Percentiles rank a stretch among this genome's conserved stretches.
These are phyloP conservation scores for Peterozyma xylosa DNA, from an alignment of 805 yeast species.

Conservation along the genomic window DNA sequence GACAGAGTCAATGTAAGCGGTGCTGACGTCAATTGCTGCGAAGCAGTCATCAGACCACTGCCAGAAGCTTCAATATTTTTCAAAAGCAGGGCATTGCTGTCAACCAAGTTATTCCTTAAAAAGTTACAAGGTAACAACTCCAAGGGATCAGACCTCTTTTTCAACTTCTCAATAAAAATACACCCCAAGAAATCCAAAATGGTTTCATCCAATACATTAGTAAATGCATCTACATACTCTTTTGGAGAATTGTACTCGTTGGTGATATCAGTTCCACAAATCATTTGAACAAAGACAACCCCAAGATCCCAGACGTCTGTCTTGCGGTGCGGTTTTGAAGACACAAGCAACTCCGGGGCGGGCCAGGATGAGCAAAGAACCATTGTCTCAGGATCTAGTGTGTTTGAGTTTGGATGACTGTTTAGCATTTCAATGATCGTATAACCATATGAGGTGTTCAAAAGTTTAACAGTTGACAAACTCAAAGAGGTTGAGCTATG, in stretches of 20 bases:
- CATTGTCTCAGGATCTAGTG: conserved; percentile 8
- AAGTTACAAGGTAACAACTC: conserved; percentile 82
- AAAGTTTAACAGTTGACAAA: conserved; percentile 48
- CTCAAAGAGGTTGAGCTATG: conserved; percentile 41
- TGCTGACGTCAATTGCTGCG: background rate
- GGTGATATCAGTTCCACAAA: conserved; percentile 51
- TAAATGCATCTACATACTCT: conserved; percentile 47
- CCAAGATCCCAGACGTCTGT: conserved; percentile 96
- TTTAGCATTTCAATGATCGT: conserved; percentile 31
- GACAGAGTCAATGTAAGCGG: background rate
- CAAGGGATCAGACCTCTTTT: conserved; percentile 73
- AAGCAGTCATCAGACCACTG: background rate
- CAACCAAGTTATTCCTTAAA: conserved; percentile 57
- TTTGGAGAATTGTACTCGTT: conserved; percentile 52
- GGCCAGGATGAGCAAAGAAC: conserved; percentile 40
- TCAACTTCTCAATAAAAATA: conserved; percentile 57
- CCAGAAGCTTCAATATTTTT: background rate
- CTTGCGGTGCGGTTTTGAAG: conserved; percentile 55
- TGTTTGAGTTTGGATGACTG: conserved; percentile 20
- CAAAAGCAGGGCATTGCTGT: conserved; percentile 1
- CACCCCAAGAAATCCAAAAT: conserved; percentile 58
- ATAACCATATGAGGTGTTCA: conserved; percentile 54
- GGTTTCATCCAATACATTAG: conserved; percentile 35
- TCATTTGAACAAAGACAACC: conserved; percentile 59
- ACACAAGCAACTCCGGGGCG: conserved; percentile 65